A percentile compares a stretch with the other conserved stretches of the same genome.
phyloP scores from a whole-genome alignment of 495 filamentous ascomycete genomes.

The Cudoniella acicularis region DNA sequence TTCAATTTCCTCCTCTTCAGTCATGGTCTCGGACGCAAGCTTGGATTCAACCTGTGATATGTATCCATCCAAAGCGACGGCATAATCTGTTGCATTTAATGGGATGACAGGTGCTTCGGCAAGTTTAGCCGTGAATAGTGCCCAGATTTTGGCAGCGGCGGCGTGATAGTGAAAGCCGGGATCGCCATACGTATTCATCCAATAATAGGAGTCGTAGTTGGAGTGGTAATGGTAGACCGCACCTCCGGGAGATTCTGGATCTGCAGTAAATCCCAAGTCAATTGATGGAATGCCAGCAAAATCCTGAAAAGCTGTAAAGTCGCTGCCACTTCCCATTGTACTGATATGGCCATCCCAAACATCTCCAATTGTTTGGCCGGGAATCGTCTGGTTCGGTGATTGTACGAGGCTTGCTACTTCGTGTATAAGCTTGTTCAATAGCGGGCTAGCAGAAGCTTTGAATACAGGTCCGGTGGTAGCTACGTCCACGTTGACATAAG shows the following conservation, averaged over 20 bases:
- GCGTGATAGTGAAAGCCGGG: conserved; percentile 80
- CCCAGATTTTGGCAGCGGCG: conserved; percentile 74
- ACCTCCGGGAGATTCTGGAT: conserved; percentile 25
- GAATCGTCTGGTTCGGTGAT: conserved; percentile 79
- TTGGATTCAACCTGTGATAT: conserved; percentile 64
- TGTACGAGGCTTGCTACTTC: conserved; percentile 65
- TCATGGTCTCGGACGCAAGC: conserved; percentile 37
- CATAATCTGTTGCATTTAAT: conserved; percentile 74
- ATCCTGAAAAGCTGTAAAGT: conserved; percentile 91
- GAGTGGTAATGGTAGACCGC: conserved; percentile 76
- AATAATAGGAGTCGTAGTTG: conserved; percentile 90
- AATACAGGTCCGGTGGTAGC: conserved; percentile 72
- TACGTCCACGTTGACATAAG: conserved; percentile 89
- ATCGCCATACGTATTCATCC: conserved; percentile 82
- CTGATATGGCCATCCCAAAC: conserved; percentile 65
- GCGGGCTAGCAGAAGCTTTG: conserved; percentile 65
- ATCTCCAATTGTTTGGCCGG: conserved; percentile 70
- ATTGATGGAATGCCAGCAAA: conserved; percentile 83
- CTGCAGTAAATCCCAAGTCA: conserved; percentile 72
- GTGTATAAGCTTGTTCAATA: conserved; percentile 73
- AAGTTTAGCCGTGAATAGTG: conserved; percentile 73
- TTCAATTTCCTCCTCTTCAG: conserved; percentile 44
- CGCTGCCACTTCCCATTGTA: conserved; percentile 77
- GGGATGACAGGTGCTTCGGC: conserved; percentile 75
- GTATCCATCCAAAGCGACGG: conserved; percentile 58